A percentile compares a stretch with the other conserved stretches of the same genome.
These are phyloP conservation scores for Phytophthora constricta DNA, from an alignment of 352 stramenopile genomes.

Conservation along the genomic window DNA sequence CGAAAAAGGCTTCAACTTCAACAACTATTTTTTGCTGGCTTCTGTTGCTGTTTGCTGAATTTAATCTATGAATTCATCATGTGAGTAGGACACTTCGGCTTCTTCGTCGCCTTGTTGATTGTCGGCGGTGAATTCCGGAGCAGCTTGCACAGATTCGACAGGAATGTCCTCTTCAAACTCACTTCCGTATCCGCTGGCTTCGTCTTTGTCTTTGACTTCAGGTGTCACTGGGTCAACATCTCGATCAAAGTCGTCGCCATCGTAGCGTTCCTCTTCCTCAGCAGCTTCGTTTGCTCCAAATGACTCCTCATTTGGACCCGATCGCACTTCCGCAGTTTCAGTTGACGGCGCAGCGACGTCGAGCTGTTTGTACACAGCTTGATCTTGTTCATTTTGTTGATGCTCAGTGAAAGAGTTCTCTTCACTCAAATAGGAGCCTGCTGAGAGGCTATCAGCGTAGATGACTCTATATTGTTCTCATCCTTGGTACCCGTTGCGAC, in stretches of 20 bases:
- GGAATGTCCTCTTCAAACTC: conserved; percentile 44
- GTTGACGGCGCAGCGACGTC: not conserved
- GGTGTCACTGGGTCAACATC: not conserved
- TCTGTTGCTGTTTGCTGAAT: not conserved
- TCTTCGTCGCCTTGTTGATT: conserved; percentile 26
- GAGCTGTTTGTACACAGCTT: not conserved
- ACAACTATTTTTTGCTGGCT: not conserved
- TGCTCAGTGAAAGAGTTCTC: not conserved
- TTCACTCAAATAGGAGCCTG: not conserved
- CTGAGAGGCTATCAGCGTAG: not conserved
- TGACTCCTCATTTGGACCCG: not conserved
- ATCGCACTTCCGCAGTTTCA: not conserved
- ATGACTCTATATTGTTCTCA: not conserved
- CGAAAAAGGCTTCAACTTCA: not conserved
- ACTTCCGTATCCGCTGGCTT: conserved; percentile 41
- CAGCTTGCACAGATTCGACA: conserved; percentile 11
- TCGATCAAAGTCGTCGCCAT: conserved; percentile 48
- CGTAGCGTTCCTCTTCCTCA: conserved; percentile 25
- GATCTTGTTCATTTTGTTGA: not conserved
- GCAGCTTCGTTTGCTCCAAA: not conserved
- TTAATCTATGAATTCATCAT: conserved; percentile 49
- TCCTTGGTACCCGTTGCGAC: not conserved
- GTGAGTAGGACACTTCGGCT: conserved; percentile 41
- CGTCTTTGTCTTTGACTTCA: conserved; percentile 6
- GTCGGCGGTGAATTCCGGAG: not conserved